A percentile compares a stretch with the other conserved stretches of the same genome.
These are phyloP conservation scores for Cryptococcus wingfieldii DNA, from an alignment of 1,284 basidiomycete species.

Conservation along the genomic window DNA sequence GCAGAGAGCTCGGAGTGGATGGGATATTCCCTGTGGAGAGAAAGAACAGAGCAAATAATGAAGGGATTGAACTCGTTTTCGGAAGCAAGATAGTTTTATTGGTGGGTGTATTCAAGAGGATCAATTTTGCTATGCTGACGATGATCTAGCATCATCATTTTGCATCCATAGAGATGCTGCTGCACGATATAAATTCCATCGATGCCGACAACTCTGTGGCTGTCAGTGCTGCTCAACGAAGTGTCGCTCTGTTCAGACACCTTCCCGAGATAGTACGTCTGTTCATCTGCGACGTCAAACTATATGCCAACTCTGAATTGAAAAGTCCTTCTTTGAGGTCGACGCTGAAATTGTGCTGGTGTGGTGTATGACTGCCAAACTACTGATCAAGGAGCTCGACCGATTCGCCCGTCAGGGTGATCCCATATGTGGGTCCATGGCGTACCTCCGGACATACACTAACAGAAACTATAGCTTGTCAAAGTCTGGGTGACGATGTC, in stretches of 20 bases:
- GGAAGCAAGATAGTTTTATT: constrained; percentile 29
- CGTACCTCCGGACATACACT: neutral
- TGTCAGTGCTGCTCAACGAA: constrained; percentile 29
- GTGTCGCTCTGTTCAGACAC: constrained; percentile 30
- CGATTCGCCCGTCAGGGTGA: constrained; percentile 29
- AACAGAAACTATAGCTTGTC: constrained; percentile 4
- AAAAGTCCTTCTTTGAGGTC: constrained; percentile 34
- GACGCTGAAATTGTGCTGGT: constrained; percentile 39
- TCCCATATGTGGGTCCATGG: constrained; percentile 10
- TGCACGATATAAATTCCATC: constrained; percentile 43
- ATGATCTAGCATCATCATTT: constrained; percentile 34
- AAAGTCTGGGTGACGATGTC: constrained; percentile 22
- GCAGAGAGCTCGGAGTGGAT: constrained; percentile 28
- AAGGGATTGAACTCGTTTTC: constrained; percentile 29
- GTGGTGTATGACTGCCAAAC: constrained; percentile 41
- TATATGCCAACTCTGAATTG: neutral
- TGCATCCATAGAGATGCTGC: constrained; percentile 32
- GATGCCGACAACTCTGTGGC: constrained; percentile 37
- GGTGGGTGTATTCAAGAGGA: constrained; percentile 12
- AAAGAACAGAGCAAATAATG: constrained; percentile 25
- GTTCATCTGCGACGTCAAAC: neutral
- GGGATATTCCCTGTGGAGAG: constrained; percentile 37
- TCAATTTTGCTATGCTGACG: constrained; percentile 4
- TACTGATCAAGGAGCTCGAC: constrained; percentile 39
- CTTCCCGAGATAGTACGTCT: constrained; percentile 30